Conservation (phyloP, 495 filamentous ascomycete species). For the Pyrenula aspistea region DNA sequence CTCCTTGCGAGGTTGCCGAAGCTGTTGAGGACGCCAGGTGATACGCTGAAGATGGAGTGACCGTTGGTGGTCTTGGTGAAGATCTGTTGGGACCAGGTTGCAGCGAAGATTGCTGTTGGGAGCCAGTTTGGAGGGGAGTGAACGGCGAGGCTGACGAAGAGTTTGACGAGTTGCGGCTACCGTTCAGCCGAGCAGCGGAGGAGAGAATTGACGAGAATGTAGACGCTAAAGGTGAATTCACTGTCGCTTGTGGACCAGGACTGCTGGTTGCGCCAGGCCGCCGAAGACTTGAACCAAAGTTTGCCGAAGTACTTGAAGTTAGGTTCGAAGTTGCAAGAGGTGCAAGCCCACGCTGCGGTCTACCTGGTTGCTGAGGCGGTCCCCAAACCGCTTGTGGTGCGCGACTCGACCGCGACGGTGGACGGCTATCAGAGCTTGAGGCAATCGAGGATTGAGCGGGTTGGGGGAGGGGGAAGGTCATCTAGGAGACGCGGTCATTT, state of each 20-base stretch:
- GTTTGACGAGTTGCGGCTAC: constrained; percentile 36
- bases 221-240: constrained; percentile 37
- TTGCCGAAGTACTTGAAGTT: constrained; percentile 21
- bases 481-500: constrained; percentile 53
- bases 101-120: constrained; percentile 33
- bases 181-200: constrained; percentile 31
- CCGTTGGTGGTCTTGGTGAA: constrained; percentile 46
- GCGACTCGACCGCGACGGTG: constrained; percentile 40
- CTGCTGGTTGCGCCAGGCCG: constrained; percentile 23
- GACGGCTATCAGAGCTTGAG: constrained; percentile 44
- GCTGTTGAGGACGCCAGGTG: constrained; percentile 42
- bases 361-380: constrained; percentile 42
- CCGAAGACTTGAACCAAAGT: constrained; percentile 31
- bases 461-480: constrained; percentile 51
- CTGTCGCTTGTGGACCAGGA: constrained; percentile 32
- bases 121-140: constrained; percentile 44
- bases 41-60: constrained; percentile 47
- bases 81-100: constrained; percentile 40
- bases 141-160: constrained; percentile 39
- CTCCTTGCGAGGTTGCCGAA: constrained; percentile 41
- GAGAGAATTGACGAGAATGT: constrained; percentile 46
- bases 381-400: constrained; percentile 52
- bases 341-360: constrained; percentile 47
- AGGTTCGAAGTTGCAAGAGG: constrained; percentile 48
- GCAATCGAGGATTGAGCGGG: constrained; percentile 50